A percentile compares a stretch with the other conserved stretches of the same genome.
Conservation (phyloP, 768 basidiomycete species). For the Russula abietina region DNA sequence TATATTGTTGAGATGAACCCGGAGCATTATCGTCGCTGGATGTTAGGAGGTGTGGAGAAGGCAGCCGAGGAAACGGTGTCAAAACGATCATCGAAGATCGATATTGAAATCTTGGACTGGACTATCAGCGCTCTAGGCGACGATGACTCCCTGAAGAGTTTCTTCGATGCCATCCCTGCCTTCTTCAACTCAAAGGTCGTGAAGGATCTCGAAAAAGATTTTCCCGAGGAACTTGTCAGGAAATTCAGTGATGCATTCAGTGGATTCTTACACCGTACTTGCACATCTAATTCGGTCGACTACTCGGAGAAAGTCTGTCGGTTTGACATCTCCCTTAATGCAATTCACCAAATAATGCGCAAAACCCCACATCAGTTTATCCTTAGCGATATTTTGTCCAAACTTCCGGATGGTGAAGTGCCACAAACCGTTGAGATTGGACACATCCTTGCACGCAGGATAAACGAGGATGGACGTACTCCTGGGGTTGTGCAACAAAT, state of each 20-base stretch:
- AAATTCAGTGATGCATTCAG: not conserved
- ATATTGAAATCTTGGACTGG: not conserved
- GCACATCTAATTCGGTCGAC: not conserved
- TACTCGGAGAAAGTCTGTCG: not conserved
- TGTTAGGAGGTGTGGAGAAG: not conserved
- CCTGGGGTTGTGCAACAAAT: not conserved
- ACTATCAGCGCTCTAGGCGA: not conserved
- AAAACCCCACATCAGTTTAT: no score
- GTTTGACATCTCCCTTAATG: not conserved
- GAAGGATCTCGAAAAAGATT: no score
- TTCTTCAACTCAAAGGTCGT: not conserved
- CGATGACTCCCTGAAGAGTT: not conserved
- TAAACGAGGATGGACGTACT: fast-evolving
- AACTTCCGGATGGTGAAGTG: no score
- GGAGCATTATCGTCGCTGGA: not conserved
- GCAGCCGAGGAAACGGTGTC: not conserved
- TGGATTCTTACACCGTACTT: not conserved
- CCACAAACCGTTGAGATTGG: not conserved
- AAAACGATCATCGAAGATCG: not conserved
- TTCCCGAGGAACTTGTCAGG: not conserved
- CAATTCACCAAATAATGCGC: not conserved
- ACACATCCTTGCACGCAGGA: not conserved
- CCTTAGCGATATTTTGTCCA: not conserved
- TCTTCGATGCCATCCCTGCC: not conserved
- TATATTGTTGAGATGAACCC: no score